These are phyloP conservation scores for Fraxinus baroniana DNA, from an alignment of 305 asterid genomes.

Conservation along the genomic window DNA sequence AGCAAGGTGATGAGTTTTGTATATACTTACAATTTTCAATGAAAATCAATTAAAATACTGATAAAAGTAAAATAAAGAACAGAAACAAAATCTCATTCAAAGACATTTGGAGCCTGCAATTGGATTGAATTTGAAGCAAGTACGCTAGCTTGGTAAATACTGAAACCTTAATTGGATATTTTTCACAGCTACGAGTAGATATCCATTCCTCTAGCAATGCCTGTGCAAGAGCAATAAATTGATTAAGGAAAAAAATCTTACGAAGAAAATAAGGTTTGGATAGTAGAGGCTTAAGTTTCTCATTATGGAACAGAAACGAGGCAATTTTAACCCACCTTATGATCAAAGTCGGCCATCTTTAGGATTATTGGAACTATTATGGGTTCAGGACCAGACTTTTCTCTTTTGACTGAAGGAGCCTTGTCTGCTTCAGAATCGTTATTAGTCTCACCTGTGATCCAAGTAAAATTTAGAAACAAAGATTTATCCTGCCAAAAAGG, in stretches of 20 bases:
- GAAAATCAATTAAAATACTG: not conserved
- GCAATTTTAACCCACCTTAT: slow-evolving; percentile 54
- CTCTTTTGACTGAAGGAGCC: slow-evolving; percentile 45
- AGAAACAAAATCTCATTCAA: not conserved
- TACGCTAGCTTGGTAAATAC: slow-evolving; percentile 16
- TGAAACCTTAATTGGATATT: slow-evolving; percentile 70
- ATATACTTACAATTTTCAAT: not conserved
- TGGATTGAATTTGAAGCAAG: not conserved
- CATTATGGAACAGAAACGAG: slow-evolving; percentile 13
- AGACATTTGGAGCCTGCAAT: slow-evolving; percentile 16
- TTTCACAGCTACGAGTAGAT: slow-evolving; percentile 63
- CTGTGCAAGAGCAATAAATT: slow-evolving; percentile 37
- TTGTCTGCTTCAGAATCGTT: slow-evolving; percentile 42
- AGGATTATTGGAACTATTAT: slow-evolving; percentile 79
- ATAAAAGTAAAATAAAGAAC: not conserved
- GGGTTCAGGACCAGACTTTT: slow-evolving; percentile 79
- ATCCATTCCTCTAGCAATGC: slow-evolving; percentile 98
- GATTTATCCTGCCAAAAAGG: not conserved
- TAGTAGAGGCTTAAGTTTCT: slow-evolving; percentile 7
- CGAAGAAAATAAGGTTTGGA: slow-evolving; percentile 9
- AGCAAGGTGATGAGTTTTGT: not conserved
- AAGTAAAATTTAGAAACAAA: slow-evolving; percentile 8
- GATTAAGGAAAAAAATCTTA: not conserved
- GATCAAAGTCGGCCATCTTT: slow-evolving; percentile 93
- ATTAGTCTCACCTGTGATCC: slow-evolving; percentile 49